Evolutionary conservation across 768 basidiomycete species (phyloP), one percentile per base, ranked within the genome.

Genomic region (Hydnum rufescens): DNA sequence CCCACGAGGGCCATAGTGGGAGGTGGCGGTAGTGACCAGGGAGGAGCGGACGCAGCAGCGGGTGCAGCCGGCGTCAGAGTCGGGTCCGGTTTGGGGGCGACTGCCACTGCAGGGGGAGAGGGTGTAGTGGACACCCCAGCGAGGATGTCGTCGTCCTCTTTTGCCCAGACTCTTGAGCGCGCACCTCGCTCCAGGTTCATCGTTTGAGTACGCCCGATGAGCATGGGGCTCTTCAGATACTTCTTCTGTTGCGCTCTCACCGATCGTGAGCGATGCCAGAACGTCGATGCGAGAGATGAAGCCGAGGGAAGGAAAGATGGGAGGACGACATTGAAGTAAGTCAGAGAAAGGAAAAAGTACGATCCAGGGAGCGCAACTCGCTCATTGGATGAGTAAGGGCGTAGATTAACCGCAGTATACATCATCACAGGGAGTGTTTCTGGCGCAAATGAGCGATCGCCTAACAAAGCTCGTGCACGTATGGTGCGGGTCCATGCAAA

Each of bases 321-420:
- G 5, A 68, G 63, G 48, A 64, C 59, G 49, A 68, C 60, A 58
- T 65, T 67, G 62, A 57, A 60, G 55, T 61, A 60, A 18, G 55
- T 58, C 8, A 60, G 53, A 26, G 59, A 58, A 18, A 64, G 55
- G 68, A 78, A 83, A 77, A 81, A 84, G 66, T 82, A 83, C 6
- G 82, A 85, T 55, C 26, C 25, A 16, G 44, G 44, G 16, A 8
- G 13, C 8, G 44, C 13, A 52, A 60, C 59, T 54, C 61, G 62
- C 57, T 58, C 58, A 78, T 28, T 57, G 53, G 42, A 26, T 26
- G 67, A 58, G 60, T 74, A 71, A 3, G 80, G 77, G 2, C 86
- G 74, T 34, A 87, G 67, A 64, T 88, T 89, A 48, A 87, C 68
- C 6, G 87, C 84, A 4, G 83, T 82, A 63, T 90, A 90, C 75